phyloP scores from a whole-genome alignment of 176 grass and related monocot genomes.

The Ensete ventricosum region DNA sequence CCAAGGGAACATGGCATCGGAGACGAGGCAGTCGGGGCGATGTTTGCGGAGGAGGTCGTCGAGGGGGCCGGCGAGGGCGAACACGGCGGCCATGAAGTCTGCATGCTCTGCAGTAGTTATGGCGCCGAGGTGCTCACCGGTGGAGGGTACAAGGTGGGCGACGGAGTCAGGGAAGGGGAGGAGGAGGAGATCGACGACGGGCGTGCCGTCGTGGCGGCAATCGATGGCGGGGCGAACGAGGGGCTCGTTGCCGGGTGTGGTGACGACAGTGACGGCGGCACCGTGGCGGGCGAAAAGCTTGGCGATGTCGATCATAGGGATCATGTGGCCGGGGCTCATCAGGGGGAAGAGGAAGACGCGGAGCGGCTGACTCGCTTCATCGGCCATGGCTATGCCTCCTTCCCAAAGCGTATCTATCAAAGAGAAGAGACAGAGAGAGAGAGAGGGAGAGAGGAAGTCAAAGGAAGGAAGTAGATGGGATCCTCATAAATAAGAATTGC shows the following conservation, averaged over 20 bases:
- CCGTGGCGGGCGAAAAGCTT: slow-evolving; percentile 29
- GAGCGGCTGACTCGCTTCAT: neutral
- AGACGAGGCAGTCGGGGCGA: slow-evolving; percentile 15
- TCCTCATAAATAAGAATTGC: too few relatives aligned
- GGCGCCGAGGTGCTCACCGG: slow-evolving; percentile 2
- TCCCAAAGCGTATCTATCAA: neutral
- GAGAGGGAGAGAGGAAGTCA: neutral
- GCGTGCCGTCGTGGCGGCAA: neutral
- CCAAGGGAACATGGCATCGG: neutral
- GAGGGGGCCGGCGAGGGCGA: neutral
- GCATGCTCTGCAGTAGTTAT: neutral
- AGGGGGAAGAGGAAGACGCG: slow-evolving; percentile 30
- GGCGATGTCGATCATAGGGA: slow-evolving; percentile 30
- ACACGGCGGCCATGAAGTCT: neutral
- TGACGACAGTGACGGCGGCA: slow-evolving; percentile 33
- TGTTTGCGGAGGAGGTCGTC: slow-evolving; percentile 2
- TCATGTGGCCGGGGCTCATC: slow-evolving; percentile 26
- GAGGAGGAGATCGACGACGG: slow-evolving; percentile 26
- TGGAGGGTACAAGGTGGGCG: slow-evolving; percentile 12
- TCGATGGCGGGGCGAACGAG: slow-evolving; percentile 23
- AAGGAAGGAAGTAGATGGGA: too few relatives aligned
- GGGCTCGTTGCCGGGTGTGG: slow-evolving; percentile 29
- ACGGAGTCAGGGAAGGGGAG: slow-evolving; percentile 32
- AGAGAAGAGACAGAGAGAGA: neutral
- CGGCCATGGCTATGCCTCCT: neutral